Evolutionary conservation across 1,284 basidiomycete species (phyloP).

Genomic region (Peniophora sp.): DNA sequence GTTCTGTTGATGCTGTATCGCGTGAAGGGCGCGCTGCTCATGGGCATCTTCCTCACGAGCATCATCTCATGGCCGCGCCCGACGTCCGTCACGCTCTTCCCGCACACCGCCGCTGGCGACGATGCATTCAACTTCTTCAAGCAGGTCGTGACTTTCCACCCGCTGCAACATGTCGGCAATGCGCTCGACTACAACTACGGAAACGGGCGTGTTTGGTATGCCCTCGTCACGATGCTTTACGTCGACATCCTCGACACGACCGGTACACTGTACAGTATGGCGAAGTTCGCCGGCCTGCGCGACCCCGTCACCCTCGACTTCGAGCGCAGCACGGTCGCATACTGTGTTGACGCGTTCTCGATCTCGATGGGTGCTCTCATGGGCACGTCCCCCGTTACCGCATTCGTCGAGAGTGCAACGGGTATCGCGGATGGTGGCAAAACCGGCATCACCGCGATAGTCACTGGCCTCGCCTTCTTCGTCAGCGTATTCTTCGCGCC

Average conservation of each 20-base stretch:
- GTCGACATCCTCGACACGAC: constrained; percentile 75
- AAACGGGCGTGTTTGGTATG: constrained; percentile 80
- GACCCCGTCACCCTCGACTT: constrained; percentile 84
- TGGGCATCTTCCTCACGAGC: constrained; percentile 81
- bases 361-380: constrained; percentile 80
- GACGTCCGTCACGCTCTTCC: constrained; percentile 79
- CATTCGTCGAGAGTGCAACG: constrained; percentile 81
- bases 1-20: constrained; percentile 80
- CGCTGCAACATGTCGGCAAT: constrained; percentile 52
- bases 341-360: constrained; percentile 76
- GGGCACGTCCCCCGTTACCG: constrained; percentile 84
- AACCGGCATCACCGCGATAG: constrained; percentile 78
- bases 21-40: constrained; percentile 77
- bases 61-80: constrained; percentile 84
- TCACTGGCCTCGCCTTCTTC: constrained; percentile 76
- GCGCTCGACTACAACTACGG: constrained; percentile 52
- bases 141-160: constrained; percentile 74
- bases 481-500: constrained; percentile 85
- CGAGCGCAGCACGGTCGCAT: constrained; percentile 80
- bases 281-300: constrained; percentile 84
- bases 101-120: constrained; percentile 63
- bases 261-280: constrained; percentile 87
- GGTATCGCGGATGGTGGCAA: constrained; percentile 82
- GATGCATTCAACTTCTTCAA: constrained; percentile 82
- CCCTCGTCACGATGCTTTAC: constrained; percentile 82